phyloP scores from a whole-genome alignment of 2,329 filamentous ascomycete species.

The Botryotinia globosa region DNA sequence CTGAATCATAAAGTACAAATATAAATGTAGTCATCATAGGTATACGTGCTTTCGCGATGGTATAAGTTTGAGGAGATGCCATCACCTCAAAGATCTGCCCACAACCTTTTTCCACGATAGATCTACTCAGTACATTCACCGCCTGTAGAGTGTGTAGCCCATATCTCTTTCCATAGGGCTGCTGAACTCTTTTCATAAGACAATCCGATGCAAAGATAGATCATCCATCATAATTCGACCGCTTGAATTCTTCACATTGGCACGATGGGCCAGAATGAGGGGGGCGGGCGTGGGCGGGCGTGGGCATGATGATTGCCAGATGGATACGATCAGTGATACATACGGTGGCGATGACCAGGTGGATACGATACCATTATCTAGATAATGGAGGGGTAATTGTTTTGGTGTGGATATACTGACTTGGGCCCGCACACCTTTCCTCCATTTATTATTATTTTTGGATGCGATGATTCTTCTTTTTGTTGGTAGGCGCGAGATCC shows the following conservation, averaged over 20 bases:
- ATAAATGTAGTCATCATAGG: background rate
- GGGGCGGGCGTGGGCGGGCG: background rate
- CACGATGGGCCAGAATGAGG: background rate
- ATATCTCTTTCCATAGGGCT: background rate
- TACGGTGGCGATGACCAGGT: background rate
- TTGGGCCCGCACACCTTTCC: background rate
- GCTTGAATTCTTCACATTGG: background rate
- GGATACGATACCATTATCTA: background rate
- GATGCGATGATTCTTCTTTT: background rate
- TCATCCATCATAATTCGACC: background rate
- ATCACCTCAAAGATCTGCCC: background rate
- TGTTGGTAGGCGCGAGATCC: background rate
- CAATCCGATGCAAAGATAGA: background rate
- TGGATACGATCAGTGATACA: background rate
- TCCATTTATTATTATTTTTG: background rate
- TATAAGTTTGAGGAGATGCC: background rate
- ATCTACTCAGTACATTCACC: background rate
- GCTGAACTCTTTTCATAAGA: background rate
- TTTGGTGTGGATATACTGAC: constrained; percentile 1
- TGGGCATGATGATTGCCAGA: background rate
- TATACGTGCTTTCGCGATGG: background rate
- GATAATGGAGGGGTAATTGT: constrained; percentile 7
- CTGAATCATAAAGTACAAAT: background rate
- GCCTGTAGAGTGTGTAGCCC: background rate
- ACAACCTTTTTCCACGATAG: background rate